These are phyloP conservation scores for Priceomyces medius DNA, from an alignment of 805 yeast genomes.

Conservation along the genomic window DNA sequence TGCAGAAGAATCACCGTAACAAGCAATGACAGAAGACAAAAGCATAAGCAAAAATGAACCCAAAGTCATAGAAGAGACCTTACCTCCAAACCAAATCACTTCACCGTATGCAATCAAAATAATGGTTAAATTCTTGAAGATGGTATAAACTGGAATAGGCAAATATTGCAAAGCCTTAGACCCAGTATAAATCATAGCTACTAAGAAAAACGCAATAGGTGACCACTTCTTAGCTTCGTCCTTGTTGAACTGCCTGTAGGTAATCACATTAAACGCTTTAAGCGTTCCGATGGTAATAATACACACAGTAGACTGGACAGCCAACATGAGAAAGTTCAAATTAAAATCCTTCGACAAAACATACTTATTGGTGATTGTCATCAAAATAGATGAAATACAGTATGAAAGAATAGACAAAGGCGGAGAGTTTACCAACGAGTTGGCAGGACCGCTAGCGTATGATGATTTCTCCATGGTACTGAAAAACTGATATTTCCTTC, in stretches of 20 bases:
- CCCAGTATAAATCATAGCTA: conserved; percentile 92
- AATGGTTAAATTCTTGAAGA: conserved; percentile 95
- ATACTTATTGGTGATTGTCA: conserved; percentile 97
- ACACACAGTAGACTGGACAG: conserved; percentile 87
- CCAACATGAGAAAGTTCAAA: conserved; percentile 85
- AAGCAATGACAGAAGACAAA: conserved; percentile 92
- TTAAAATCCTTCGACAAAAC: conserved; percentile 77
- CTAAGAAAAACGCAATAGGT: conserved; percentile 87
- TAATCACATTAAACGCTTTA: conserved; percentile 72
- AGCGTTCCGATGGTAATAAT: conserved; percentile 67
- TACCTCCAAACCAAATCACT: conserved; percentile 94
- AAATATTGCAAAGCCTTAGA: conserved; percentile 92
- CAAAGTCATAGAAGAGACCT: conserved; percentile 84
- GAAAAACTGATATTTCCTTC: conserved; percentile 14
- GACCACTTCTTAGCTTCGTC: conserved; percentile 95
- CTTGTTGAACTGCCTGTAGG: conserved; percentile 79
- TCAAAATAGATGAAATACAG: conserved; percentile 91
- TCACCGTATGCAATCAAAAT: conserved; percentile 98
- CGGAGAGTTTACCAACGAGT: conserved; percentile 50
- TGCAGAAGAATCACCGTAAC: conserved; percentile 71
- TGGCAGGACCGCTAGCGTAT: conserved; percentile 20
- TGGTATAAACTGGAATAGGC: conserved; percentile 94
- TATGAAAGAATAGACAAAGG: conserved; percentile 75
- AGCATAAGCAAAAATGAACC: conserved; percentile 91
- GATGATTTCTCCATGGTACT: conserved; percentile 33